Evolutionary conservation across 306 rosid species (phyloP), one percentile per base, ranked within the genome.

Genomic region (peach (Prunus persica)): DNA sequence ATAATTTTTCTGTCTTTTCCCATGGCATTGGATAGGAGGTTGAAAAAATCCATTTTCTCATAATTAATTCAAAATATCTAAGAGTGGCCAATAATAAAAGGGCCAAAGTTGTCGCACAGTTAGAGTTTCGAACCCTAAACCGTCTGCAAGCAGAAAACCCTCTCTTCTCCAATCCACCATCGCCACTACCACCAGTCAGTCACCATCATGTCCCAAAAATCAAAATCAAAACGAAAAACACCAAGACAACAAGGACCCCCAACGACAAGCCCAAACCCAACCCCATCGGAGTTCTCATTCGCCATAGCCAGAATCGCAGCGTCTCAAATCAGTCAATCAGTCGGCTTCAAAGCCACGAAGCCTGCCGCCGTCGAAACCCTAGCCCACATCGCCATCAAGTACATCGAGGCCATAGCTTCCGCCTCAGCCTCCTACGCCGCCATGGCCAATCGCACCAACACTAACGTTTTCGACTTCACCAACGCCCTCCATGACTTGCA

Each of bases 301-400:
- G 79, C 85, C 75, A 56, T 87, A 30, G 82, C 92, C 56, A 82
- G 78, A 80, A 79, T 67, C 74, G 93, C 92, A 24, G 86, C 88
- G 25, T 83, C 96, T n/a, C 92, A 92, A 84, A 92, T 90, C 64
- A 86, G 89, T 77, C 88, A 69, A 25, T 86, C 93, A 11, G 78
- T 73, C 34, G 97, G 97, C 9, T 90, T 76, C 85, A 84, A 63
- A 69, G 49, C 54, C 63, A 76, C 86, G 47, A 52, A 82, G 75
- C 55, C 16, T 32, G 75, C 78, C 73, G 93, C 92, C 50, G 79
- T 92, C 70, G 88, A 90, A 55, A 49, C 84, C 82, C 87, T 92
- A 8, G 87, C 97, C 70, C 69, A 51, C 60, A 79, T 91, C 81
- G 79, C 88, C 73, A 66, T 76, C 14, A 83, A 74, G 79, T 88